Conservation (phyloP, 1,139 yeast species). For the Yarrowia galli region DNA sequence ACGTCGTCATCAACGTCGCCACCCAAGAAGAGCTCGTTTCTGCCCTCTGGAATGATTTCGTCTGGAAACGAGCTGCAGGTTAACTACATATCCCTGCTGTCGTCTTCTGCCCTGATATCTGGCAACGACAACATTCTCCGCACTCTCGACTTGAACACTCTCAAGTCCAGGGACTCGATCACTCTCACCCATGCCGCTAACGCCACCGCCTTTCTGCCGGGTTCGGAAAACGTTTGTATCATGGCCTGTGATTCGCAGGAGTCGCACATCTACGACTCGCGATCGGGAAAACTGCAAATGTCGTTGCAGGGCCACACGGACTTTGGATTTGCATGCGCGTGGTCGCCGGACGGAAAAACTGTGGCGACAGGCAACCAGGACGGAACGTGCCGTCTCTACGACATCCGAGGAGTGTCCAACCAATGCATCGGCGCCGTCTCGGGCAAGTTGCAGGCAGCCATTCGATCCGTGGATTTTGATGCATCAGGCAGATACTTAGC, state of each 20-base stretch:
- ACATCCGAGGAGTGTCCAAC: conserved; percentile 55
- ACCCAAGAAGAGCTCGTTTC: neutral
- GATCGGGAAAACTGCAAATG: conserved; percentile 45
- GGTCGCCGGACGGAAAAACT: conserved; percentile 57
- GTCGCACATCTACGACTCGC: conserved; percentile 57
- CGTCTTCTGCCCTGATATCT: conserved; percentile 50
- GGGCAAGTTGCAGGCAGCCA: conserved; percentile 53
- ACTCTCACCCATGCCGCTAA: conserved; percentile 51
- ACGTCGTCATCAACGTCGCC: neutral
- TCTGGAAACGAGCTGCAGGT: neutral
- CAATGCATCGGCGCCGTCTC: conserved; percentile 54
- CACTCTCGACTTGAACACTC: conserved; percentile 52
- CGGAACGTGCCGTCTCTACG: conserved; percentile 64
- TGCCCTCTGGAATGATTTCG: conserved; percentile 17
- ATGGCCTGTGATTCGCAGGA: conserved; percentile 61
- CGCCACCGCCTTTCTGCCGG: conserved; percentile 55
- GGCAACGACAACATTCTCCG: conserved; percentile 60
- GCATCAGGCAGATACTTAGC: conserved; percentile 56
- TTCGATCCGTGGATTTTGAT: conserved; percentile 63
- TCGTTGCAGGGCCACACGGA: conserved; percentile 60
- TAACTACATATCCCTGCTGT: conserved; percentile 21
- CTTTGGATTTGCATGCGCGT: conserved; percentile 67
- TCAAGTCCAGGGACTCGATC: conserved; percentile 42
- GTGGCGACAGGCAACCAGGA: conserved; percentile 69
- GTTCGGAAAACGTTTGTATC: conserved; percentile 51